Evolutionary conservation across 306 rosid genomes (phyloP), one percentile per base, ranked within the genome.

Genomic region (Trifolium pratense): DNA sequence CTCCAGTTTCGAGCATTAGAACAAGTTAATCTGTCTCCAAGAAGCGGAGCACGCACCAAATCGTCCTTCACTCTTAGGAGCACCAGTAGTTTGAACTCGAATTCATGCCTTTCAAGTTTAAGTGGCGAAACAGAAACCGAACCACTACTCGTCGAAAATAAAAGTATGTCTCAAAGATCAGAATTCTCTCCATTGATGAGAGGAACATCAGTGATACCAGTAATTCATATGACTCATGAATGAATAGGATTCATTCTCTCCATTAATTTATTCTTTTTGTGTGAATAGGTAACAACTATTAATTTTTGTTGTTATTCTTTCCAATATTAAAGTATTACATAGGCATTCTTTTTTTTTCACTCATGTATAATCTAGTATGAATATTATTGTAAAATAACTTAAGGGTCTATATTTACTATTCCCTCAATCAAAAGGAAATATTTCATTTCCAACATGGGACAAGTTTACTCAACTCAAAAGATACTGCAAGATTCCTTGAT

Each of bases 1-100:
- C 97, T 95, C 37, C 97, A 87, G 82, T 74, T 90, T 62, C 80
- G 79, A 43, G 99, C 97, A 11, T 78, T 95, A 74, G 97, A 95
- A 85, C 89, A 95, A 79, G 96, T 95, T 68, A 86, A 75, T 77
- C 79, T 95, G 75, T 95, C 99, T 49, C 97, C 97, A 6, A 87
- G 88, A 83, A 88, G 91, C 46, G 59, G 70, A 12, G 63, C 78
- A 16, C 74, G 85, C 39, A 6, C 75, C 5, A 78, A 77, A 75
- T 84, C 84, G 29, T 62, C 56, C 18, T 68, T 83, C 39, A 73
- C 89, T 57, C 78, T 86, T n/a, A 79, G 73, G 55, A 70, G 61
- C 75, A 9, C 75, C 53, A 45, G 79, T 3, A 72, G 78, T 9
- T 66, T 80, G 68, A 83, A 84, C 71, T 74, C 89, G 25, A 73